These are phyloP conservation scores for Tolypocladium sp. DNA, from an alignment of 2,329 filamentous ascomycete genomes.

Conservation along the genomic window DNA sequence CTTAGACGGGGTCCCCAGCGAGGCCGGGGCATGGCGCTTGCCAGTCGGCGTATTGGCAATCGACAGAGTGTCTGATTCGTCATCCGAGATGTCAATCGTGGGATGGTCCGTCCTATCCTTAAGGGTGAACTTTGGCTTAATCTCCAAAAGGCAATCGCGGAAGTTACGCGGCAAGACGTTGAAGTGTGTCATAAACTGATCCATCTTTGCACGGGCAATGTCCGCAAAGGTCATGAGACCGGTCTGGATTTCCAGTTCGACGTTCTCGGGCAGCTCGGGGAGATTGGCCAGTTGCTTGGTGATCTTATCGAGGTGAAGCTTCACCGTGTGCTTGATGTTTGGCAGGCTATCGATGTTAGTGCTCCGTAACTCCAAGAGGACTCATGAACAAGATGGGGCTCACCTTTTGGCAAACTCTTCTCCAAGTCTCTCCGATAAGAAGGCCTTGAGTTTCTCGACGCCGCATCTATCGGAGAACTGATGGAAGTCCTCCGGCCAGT, in stretches of 20 bases:
- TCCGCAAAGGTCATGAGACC: slow-evolving; percentile 49
- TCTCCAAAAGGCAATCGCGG: slow-evolving; percentile 31
- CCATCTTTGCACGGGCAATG: slow-evolving; percentile 41
- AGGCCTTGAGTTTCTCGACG: slow-evolving; percentile 41
- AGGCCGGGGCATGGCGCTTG: slow-evolving; percentile 18
- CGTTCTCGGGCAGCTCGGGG: slow-evolving; percentile 59
- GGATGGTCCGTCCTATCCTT: slow-evolving; percentile 24
- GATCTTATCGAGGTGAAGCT: slow-evolving; percentile 39
- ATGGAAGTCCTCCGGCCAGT: slow-evolving; percentile 42
- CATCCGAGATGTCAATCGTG: slow-evolving; percentile 28
- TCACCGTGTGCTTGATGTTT: slow-evolving; percentile 43
- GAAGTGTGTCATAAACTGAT: slow-evolving; percentile 34
- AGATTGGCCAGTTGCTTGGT: slow-evolving; percentile 45
- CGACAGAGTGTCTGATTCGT: slow-evolving; percentile 26
- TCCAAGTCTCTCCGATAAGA: slow-evolving; percentile 42
- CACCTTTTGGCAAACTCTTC: slow-evolving; percentile 44
- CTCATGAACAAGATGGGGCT: slow-evolving; percentile 4
- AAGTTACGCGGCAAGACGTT: slow-evolving; percentile 42
- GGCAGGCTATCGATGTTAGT: slow-evolving; percentile 31
- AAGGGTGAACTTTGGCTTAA: slow-evolving; percentile 38
- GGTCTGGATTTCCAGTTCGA: slow-evolving; percentile 54
- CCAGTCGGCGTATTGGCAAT: slow-evolving; percentile 13
- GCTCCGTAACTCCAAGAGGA: background rate
- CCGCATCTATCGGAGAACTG: slow-evolving; percentile 40
- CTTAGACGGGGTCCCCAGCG: slow-evolving; percentile 24